Evolutionary conservation across 2,329 filamentous ascomycete species (phyloP), one percentile per base, ranked within the genome.

Genomic region (Ophioceras dolichostomum): DNA sequence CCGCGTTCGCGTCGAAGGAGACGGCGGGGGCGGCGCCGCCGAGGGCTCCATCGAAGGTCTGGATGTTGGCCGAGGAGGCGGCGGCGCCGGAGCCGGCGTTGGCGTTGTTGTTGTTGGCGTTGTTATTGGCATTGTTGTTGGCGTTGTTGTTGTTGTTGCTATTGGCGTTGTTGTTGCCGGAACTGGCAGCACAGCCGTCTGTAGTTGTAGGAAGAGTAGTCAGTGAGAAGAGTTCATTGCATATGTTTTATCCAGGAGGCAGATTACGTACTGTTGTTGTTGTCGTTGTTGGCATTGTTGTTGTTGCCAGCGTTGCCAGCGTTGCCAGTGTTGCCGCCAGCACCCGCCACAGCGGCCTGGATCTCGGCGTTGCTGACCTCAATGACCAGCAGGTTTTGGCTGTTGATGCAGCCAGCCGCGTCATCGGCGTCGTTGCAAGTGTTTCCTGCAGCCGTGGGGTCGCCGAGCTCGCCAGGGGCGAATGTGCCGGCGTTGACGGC

Each of bases 401-500:
- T 62, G 52, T 72, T 67, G 50, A 76, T 76, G 55, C 72, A 77
- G 31, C 73, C 73, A 2, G 51, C 53, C 2, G 61, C 46, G 44
- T 76, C 71, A 32, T 62, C 48, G 3, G 46, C 53, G 16, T 59
- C 62, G 46, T 76, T 59, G 47, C 73, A 76, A 30, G 68, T 68
- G 52, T 74, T 73, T 16, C 73, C 73, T 3, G 50, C 50, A 19
- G 47, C 59, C 16, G 61, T 66, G 5, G 48, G 39, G 46, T 66
- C 63, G 37, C 47, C 45, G 27, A 54, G 39, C 45, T 67, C 45
- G 36, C 77, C 77, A 13, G 77, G 72, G 5, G 64, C 67, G 49
- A 82, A 83, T 5, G 77, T 82, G 38, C 73, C 76, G 21, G 67
- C 64, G 44, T 74, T 59, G 35, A 80, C 69, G 28, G 78, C 78